Evolutionary conservation across 2,329 filamentous ascomycete species (phyloP), one percentile per base, ranked within the genome.

Genomic region (Lecanicillium sp.): DNA sequence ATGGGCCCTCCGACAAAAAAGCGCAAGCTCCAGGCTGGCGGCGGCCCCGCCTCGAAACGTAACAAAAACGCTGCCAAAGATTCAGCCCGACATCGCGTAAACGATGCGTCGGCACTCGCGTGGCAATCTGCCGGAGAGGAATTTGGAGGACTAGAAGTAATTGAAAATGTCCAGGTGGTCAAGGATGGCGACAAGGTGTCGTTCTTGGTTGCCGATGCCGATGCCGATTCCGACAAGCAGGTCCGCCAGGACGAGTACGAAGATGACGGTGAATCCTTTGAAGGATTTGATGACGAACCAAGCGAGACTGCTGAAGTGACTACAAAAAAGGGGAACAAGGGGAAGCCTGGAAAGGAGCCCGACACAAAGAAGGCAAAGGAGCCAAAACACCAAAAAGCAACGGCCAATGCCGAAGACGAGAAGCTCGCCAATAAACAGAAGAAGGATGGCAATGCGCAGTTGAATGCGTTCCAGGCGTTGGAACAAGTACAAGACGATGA

Each of bases 91-190:
- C 53, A 47, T 30, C 48, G 45, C 29, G 53, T 64, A 3, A 62
- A 74, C 16, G 62, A 65, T 31, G 59, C 68, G 20, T 59, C 69
- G 45, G 60, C 69, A 2, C 59, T 82, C 31, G 57, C 63, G 56
- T 82, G 78, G 78, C 67, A 73, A 49, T 80, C 90, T 33, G 86
- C 95, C 62, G 85, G 85, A n/a, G 88, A 94, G 47, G 92, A 92
- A 0, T 95, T 98, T 58, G 94, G 82, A 51, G 88, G 85, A 0
- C 65, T 98, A 2, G 88, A 98, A 53, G 89, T 96, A 52, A 82
- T 96, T 33, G 85, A 94, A 13, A 87, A 85, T 37, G 85, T 98
- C 2, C 85, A 95, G 20, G 71, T 98, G n/a, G 67, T 94, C 30
- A 76, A 73, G 45, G 70, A 81, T 20, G 78, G 78, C 7, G 63